Conservation (phyloP, 768 basidiomycete genomes). For the Tricholoma hemisulphureum region DNA sequence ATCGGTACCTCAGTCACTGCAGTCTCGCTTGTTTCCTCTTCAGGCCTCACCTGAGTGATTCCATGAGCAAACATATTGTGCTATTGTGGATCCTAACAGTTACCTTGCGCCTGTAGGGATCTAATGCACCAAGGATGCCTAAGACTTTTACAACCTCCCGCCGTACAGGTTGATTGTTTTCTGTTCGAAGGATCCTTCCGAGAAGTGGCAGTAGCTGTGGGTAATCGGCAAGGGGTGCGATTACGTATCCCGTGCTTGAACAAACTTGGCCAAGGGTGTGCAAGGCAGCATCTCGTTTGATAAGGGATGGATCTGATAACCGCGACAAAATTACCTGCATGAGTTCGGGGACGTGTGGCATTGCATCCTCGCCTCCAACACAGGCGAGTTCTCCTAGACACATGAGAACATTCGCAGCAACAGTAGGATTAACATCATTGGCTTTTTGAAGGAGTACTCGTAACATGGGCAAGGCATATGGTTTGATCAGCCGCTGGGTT, state of each 20-base stretch:
- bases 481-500: slow-evolving; percentile 91
- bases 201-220: slow-evolving; percentile 87
- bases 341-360: slow-evolving; percentile 78
- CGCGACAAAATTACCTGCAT: slow-evolving; percentile 89
- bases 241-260: slow-evolving; percentile 93
- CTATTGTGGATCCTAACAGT: neutral
- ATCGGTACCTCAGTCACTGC: slow-evolving; percentile 70
- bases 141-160: slow-evolving; percentile 93
- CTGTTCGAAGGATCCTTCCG: slow-evolving; percentile 81
- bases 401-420: slow-evolving; percentile 89
- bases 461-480: slow-evolving; percentile 94
- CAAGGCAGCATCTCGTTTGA: slow-evolving; percentile 91
- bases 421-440: slow-evolving; percentile 77
- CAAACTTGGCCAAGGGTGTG: slow-evolving; percentile 94
- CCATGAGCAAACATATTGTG: slow-evolving; percentile 25
- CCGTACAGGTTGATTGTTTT: slow-evolving; percentile 65
- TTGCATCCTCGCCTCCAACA: slow-evolving; percentile 90
- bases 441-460: slow-evolving; percentile 89
- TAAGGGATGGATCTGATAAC: slow-evolving; percentile 83
- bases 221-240: slow-evolving; percentile 85
- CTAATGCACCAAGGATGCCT: slow-evolving; percentile 92
- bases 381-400: slow-evolving; percentile 92
- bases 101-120: slow-evolving; percentile 94
- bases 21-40: slow-evolving; percentile 63
- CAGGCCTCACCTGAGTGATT: slow-evolving; percentile 43